phyloP scores from a whole-genome alignment of 345 rosid species.

The Turnera subulata region DNA sequence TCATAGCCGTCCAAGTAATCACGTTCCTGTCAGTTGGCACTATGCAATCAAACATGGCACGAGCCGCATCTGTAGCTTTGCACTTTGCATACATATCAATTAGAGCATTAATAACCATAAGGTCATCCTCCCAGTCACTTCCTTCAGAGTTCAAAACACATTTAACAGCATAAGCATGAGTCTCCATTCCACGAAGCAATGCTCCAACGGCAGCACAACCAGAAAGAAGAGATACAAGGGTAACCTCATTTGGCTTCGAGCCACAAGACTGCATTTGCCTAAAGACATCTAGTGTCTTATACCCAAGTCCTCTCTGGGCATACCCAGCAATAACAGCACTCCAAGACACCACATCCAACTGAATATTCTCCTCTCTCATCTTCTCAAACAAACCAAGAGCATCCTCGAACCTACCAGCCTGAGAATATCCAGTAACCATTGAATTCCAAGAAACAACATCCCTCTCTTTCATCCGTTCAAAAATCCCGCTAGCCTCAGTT shows the following conservation, averaged over 20 bases:
- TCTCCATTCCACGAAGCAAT: constrained; percentile 66
- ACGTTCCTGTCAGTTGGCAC: constrained; percentile 47
- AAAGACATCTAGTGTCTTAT: constrained; percentile 61
- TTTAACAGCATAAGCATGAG: constrained; percentile 66
- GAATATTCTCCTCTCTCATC: constrained; percentile 57
- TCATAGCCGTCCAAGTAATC: constrained; percentile 82
- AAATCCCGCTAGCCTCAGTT: constrained; percentile 54
- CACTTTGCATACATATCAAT: constrained; percentile 86
- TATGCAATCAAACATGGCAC: constrained; percentile 49
- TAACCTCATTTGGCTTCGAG: constrained; percentile 57
- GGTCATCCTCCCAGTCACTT: constrained; percentile 40
- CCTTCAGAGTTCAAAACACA: constrained; percentile 33
- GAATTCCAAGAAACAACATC: constrained; percentile 91
- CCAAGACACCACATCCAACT: constrained; percentile 78
- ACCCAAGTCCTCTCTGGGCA: constrained; percentile 68
- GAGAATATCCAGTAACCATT: constrained; percentile 83
- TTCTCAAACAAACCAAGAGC: constrained; percentile 52
- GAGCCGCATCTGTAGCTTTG: constrained; percentile 38
- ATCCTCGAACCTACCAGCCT: constrained; percentile 57
- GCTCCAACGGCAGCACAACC: constrained; percentile 77
- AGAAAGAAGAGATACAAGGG: constrained; percentile 73
- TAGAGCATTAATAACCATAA: constrained; percentile 56
- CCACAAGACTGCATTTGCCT: constrained; percentile 58
- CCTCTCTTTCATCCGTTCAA: constrained; percentile 47
- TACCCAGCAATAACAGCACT: constrained; percentile 84